Evolutionary conservation across 1,139 yeast species (phyloP).

Genomic region (Kazachstania sp.): DNA sequence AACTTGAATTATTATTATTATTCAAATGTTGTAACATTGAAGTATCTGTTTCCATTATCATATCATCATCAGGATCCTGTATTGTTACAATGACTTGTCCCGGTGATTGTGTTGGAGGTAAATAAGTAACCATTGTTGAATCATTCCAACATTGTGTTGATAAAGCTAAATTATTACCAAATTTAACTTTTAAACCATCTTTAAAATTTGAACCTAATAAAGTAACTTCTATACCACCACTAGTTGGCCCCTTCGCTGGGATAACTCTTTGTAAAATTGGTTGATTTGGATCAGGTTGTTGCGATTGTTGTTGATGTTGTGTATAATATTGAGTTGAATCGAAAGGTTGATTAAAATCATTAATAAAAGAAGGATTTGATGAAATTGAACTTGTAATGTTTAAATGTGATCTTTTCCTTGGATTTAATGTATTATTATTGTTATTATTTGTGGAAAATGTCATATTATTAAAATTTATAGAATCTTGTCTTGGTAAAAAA

Average conservation of each 20-base stretch:
- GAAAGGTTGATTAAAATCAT: background rate
- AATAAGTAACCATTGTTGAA: constrained; percentile 81
- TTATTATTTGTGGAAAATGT: background rate
- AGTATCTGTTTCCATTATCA: background rate
- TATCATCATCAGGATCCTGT: constrained; percentile 36
- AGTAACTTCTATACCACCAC: constrained; percentile 94
- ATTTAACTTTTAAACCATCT: constrained; percentile 72
- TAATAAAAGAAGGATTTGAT: background rate
- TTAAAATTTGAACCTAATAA: constrained; percentile 79
- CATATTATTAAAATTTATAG: background rate
- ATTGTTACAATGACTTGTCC: constrained; percentile 90
- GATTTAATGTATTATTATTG: background rate
- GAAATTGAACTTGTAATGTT: background rate
- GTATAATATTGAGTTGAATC: background rate
- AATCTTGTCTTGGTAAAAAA: constrained; percentile 1
- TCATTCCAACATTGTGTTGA: constrained; percentile 97
- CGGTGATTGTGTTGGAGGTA: constrained; percentile 81
- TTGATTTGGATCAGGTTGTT: constrained; percentile 12
- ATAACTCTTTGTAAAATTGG: constrained; percentile 76
- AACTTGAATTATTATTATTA: constrained; percentile 6
- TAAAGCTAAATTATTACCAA: constrained; percentile 74
- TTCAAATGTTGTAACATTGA: background rate
- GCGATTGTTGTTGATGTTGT: too few species aligned
- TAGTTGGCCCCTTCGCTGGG: constrained; percentile 91
- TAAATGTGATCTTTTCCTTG: constrained; percentile 6